A percentile compares a stretch with the other conserved stretches of the same genome.
Conservation (phyloP, 352 stramenopile genomes). For the Globisporangium orthogonon region DNA sequence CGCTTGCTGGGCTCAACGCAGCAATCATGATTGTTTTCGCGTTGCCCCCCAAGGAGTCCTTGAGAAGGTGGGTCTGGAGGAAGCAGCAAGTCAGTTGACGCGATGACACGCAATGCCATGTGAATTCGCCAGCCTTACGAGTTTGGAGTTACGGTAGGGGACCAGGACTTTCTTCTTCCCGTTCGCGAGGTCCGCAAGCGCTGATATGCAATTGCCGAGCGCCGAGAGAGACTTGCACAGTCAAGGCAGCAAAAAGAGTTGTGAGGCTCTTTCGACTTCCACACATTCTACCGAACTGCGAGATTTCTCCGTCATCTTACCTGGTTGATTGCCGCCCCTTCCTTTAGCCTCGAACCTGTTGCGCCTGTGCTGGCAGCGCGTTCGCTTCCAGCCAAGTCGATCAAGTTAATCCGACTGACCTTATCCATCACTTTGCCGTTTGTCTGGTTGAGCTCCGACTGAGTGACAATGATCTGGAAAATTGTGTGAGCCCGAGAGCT, state of each 20-base stretch:
- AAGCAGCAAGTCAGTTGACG: background rate
- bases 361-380: constrained; percentile 86
- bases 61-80: constrained; percentile 70
- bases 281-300: background rate
- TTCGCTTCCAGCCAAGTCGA: constrained; percentile 92
- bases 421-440: constrained; percentile 79
- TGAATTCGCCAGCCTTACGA: constrained; percentile 36
- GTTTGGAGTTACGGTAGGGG: constrained; percentile 90
- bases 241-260: background rate
- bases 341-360: constrained; percentile 84
- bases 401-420: constrained; percentile 83
- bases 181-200: constrained; percentile 79
- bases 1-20: constrained; percentile 76
- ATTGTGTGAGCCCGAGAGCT: constrained; percentile 81
- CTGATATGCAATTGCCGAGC: constrained; percentile 91
- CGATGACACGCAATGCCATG: background rate
- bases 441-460: constrained; percentile 63
- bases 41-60: constrained; percentile 83
- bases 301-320: constrained; percentile 9
- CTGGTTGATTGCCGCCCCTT: constrained; percentile 93
- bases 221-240: constrained; percentile 69
- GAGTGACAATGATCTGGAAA: constrained; percentile 81
- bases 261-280: background rate
- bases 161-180: constrained; percentile 86
- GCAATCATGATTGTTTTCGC: constrained; percentile 91